These are phyloP conservation scores for Lophium mytilinum DNA, from an alignment of 495 filamentous ascomycete genomes.

Conservation along the genomic window DNA sequence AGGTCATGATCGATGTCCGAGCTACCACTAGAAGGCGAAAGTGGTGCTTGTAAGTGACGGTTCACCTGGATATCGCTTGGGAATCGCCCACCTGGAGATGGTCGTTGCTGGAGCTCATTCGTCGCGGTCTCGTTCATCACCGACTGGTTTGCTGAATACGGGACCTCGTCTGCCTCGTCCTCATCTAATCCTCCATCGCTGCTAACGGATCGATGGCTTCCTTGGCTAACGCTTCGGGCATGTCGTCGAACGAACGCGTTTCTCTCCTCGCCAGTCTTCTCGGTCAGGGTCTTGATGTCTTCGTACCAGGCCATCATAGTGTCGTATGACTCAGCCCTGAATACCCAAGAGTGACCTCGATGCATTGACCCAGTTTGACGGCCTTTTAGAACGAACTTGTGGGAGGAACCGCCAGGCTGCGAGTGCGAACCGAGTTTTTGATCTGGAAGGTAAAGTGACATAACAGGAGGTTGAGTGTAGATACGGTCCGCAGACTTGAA, in stretches of 20 bases:
- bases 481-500: conserved; percentile 84
- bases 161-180: conserved; percentile 66
- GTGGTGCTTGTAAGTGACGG: conserved; percentile 65
- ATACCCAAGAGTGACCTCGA: conserved; percentile 94
- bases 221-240: conserved; percentile 63
- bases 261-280: conserved; percentile 81
- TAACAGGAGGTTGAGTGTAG: conserved; percentile 68
- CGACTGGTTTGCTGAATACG: conserved; percentile 37
- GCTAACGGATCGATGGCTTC: conserved; percentile 56
- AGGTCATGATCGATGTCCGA: conserved; percentile 54
- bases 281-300: conserved; percentile 79
- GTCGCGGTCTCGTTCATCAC: conserved; percentile 19
- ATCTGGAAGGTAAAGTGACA: conserved; percentile 91
- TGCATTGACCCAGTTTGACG: conserved; percentile 90
- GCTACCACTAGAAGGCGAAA: conserved; percentile 67
- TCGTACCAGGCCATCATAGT: conserved; percentile 97
- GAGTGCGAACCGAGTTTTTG: conserved; percentile 94
- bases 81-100: conserved; percentile 80
- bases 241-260: conserved; percentile 77
- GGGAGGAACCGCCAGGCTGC: conserved; percentile 72
- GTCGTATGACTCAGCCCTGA: conserved; percentile 88
- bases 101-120: conserved; percentile 44
- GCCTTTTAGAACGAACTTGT: conserved; percentile 96
- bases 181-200: conserved; percentile 75
- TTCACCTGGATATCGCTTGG: conserved; percentile 78